phyloP scores from a whole-genome alignment of 306 rosid genomes.

The Corylus heterophylla region DNA sequence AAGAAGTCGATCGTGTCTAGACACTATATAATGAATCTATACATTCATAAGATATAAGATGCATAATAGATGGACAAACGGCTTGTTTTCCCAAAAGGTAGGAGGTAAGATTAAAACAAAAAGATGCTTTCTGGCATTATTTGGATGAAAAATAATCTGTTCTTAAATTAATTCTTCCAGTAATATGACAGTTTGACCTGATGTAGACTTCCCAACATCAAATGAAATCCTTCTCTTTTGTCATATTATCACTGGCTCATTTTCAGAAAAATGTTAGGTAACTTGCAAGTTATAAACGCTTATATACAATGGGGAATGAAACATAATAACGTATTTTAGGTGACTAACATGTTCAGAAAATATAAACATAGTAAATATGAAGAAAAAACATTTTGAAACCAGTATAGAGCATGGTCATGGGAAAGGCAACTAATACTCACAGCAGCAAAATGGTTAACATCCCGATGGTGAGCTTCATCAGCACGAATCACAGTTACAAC shows the following conservation, averaged over 20 bases:
- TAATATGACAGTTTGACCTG: neutral
- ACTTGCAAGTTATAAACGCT: neutral
- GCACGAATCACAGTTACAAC: constrained; percentile 78
- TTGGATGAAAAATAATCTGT: neutral
- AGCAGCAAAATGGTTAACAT: constrained; percentile 82
- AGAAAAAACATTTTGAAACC: neutral
- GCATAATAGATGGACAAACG: neutral
- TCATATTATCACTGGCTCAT: neutral
- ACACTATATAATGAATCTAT: neutral
- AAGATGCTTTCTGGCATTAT: neutral
- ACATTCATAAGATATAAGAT: neutral
- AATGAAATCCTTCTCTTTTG: neutral
- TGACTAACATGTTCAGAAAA: constrained; percentile 4
- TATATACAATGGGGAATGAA: neutral
- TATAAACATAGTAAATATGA: neutral
- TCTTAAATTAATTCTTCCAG: neutral
- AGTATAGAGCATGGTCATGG: neutral
- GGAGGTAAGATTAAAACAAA: neutral
- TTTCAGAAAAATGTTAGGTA: neutral
- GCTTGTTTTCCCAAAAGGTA: neutral
- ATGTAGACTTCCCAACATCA: neutral
- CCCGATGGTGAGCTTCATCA: constrained; percentile 80
- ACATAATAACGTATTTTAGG: constrained; percentile 8
- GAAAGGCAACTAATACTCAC: constrained; percentile 39
- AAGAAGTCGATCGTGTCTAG: neutral